Evolutionary conservation across 768 basidiomycete species (phyloP).

Genomic region (Amanita rimosa): DNA sequence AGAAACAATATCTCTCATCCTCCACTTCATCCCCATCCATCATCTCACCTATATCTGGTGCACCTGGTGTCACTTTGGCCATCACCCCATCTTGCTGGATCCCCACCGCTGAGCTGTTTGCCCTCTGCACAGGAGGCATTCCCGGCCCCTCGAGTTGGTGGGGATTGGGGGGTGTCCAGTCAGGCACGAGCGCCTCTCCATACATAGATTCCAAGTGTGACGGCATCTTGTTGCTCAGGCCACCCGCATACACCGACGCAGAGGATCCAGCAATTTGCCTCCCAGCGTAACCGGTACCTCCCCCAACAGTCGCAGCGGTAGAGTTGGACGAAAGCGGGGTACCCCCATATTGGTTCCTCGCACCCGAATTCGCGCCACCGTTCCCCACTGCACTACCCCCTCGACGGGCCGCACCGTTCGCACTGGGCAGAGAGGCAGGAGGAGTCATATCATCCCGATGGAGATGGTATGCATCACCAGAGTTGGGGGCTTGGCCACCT

Average conservation of each 20-base stretch:
- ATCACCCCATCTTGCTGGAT: slow-evolving; percentile 12
- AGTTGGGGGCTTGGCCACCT: slow-evolving; percentile 11
- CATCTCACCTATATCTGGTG: slow-evolving; percentile 19
- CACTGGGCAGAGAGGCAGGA: background rate
- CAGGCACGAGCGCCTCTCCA: slow-evolving; percentile 17
- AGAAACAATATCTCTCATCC: slow-evolving; percentile 72
- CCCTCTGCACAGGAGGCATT: slow-evolving; percentile 52
- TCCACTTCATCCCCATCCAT: slow-evolving; percentile 53
- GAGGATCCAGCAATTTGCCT: background rate
- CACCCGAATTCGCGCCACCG: background rate
- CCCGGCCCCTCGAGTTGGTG: slow-evolving; percentile 68
- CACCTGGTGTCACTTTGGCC: slow-evolving; percentile 11
- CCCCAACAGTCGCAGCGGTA: background rate
- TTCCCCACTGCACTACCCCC: slow-evolving; percentile 9
- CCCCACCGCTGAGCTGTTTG: slow-evolving; percentile 8
- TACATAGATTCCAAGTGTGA: slow-evolving; percentile 7
- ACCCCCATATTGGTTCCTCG: slow-evolving; percentile 2
- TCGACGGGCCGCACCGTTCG: slow-evolving; percentile 4
- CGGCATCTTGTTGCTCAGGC: slow-evolving; percentile 14
- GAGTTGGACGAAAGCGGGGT: background rate
- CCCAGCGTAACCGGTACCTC: background rate
- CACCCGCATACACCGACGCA: slow-evolving; percentile 10
- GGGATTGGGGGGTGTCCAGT: slow-evolving; percentile 39
- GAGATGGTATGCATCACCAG: background rate
- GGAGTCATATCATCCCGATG: slow-evolving; percentile 4